Evolutionary conservation across 179 eudicot genomes (phyloP), one percentile per base, ranked within the genome.

Genomic region (Camellia oleifera): DNA sequence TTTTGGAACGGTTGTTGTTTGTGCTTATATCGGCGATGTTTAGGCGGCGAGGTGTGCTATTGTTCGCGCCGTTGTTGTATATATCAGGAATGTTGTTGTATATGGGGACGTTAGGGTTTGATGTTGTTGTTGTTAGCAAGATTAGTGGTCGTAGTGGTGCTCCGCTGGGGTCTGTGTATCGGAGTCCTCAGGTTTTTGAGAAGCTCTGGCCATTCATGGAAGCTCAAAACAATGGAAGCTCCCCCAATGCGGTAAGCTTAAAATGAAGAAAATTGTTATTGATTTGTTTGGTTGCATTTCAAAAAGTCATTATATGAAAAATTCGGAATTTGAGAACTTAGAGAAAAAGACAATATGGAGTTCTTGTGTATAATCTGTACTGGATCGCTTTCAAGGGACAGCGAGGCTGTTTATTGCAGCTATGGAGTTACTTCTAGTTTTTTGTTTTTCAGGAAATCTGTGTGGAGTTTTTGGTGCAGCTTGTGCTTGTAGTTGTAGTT

Each of bases 51-150:
- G 97, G 99, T 70, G 88, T 97, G 84, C 80, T 96, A 12, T 84
- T 94, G 76, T 79, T 92, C 54, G 98, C 97, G 4, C 99, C 99
- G 0, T 78, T 96, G 85, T 70, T 96, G 88, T 94, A 96, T 75
- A 88, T 96, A 80, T 76, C 90, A 3, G 97, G 95, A 48, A 93
- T 95, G 97, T 83, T 95, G 88, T 20, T 94, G 88, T 95, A 95
- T 81, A 92, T 95, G 95, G 95, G 98, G 26, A 89, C 89, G 58
- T 72, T 91, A 77, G 91, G 91, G 40, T 80, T 94, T 75, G 93
- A 92, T 77, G 82, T 84, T 79, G 88, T 82, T 70, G 76, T 82
- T 82, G 79, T 79, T 78, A 73, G 80, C 78, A 81, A 73, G 32
- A 68, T 68, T 32, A 77, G 81, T 11, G 79, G 73, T 17, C 79